These are phyloP conservation scores for Mallotus nudiflorus DNA, from an alignment of 345 rosid species.

Conservation along the genomic window DNA sequence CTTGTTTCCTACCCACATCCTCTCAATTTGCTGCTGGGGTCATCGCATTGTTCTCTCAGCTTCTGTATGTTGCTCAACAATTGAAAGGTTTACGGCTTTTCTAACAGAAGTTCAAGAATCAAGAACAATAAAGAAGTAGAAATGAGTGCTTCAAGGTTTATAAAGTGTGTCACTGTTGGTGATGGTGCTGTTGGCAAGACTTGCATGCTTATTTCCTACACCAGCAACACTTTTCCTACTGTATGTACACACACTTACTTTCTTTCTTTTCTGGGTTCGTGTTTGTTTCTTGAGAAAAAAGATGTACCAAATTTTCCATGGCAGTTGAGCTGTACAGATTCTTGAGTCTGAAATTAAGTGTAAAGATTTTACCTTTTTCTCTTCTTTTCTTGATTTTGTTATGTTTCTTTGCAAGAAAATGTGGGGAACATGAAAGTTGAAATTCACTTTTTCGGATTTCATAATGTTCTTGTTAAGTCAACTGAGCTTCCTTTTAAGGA, in stretches of 20 bases:
- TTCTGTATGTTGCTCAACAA: constrained; percentile 3
- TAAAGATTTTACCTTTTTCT: not conserved
- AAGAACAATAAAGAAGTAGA: not conserved
- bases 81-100: constrained; percentile 6
- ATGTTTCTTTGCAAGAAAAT: constrained; percentile 18
- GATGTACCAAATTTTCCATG: not conserved
- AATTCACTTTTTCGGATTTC: not conserved
- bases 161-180: constrained; percentile 77
- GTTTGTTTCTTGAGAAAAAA: constrained; percentile 18
- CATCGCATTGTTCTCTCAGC: not conserved
- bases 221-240: constrained; percentile 76
- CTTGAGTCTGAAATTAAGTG: not conserved
- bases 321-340: not conserved
- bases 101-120: not conserved
- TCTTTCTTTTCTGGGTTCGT: not conserved
- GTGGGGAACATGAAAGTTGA: not conserved
- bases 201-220: constrained; percentile 76
- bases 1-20: not conserved
- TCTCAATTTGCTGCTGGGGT: not conserved
- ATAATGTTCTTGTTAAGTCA: not conserved
- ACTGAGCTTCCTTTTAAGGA: not conserved
- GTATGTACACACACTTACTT: constrained; percentile 28
- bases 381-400: not conserved
- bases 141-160: constrained; percentile 75
- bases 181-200: constrained; percentile 85